A percentile compares a stretch with the other conserved stretches of the same genome.
These are phyloP conservation scores for Oryza rufipogon DNA, from an alignment of 176 grass and related monocot genomes.

Conservation along the genomic window DNA sequence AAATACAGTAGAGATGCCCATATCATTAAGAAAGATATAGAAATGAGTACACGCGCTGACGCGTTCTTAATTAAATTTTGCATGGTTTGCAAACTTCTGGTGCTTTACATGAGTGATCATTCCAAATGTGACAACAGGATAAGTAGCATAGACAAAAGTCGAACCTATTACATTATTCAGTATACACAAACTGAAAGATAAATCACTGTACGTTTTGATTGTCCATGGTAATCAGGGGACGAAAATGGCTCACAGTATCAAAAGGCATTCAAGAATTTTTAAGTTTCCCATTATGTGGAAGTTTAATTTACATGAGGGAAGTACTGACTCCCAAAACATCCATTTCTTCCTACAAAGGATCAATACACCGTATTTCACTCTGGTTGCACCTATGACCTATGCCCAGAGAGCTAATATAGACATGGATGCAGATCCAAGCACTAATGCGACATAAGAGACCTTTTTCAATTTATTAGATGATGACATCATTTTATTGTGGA, in stretches of 20 bases:
- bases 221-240: neutral
- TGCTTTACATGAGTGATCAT: neutral
- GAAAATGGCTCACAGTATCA: neutral
- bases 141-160: neutral
- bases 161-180: neutral
- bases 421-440: slow-evolving; percentile 95
- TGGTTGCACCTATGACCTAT: slow-evolving; percentile 40
- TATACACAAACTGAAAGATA: neutral
- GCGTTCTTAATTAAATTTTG: neutral
- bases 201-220: neutral
- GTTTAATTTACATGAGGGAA: slow-evolving; percentile 25
- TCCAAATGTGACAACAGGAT: slow-evolving; percentile 13
- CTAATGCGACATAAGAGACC: no score
- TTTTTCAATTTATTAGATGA: no score
- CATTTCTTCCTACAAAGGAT: slow-evolving; percentile 14
- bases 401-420: slow-evolving; percentile 97
- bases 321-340: neutral
- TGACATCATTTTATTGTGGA: no score
- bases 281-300: slow-evolving; percentile 7
- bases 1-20: neutral
- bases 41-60: neutral
- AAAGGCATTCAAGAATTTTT: neutral
- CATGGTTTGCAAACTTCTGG: neutral
- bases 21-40: neutral
- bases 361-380: slow-evolving; percentile 20